Evolutionary conservation across 2,329 filamentous ascomycete species (phyloP), one percentile per base, ranked within the genome.

Genomic region (Capronia coronata): DNA sequence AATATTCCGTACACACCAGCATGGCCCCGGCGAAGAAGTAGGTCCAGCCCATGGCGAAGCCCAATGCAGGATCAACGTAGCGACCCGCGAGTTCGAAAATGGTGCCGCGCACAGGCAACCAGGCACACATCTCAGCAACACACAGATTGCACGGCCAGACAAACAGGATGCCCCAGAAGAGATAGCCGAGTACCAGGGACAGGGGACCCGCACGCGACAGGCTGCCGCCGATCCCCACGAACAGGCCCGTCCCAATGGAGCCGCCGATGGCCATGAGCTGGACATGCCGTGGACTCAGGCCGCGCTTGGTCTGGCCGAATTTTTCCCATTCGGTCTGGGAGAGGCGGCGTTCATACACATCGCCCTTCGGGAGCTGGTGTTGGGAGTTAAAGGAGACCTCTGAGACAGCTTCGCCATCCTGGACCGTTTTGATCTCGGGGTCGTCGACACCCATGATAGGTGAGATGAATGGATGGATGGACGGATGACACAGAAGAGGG

Each of bases 1-100:
- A 65, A 41, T 73, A 72, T 57, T 75, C 72, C n/a, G 71, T 72
- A 21, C 71, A 72, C 3, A 74, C 69, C 2, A 73, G 57, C 53
- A 74, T 66, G 10, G 67, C 69, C 46, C 68, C 65, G 23, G 67
- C 67, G 34, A 73, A 67, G 59, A 72, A 73, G 57, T 71, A 73
- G 32, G 71, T 70, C 71, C 71, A 74, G 0, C 68, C 70, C 19
- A 67, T 66, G 1, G 70, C 68, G 59, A 68, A 71, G n/a, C 70
- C 71, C 10, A 73, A 62, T 9, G 67, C 67, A 59, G 69, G 65
- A 52, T 70, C 67, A 16, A 71, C 53, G 54, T 68, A 71, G 14
- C 67, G 60, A 13, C 62, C 60, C 11, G 65, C 61, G 46, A 69
- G 68, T 52, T 68, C 66, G 46, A 68, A 67, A 32, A 67, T 64